Evolutionary conservation across 495 filamentous ascomycete species (phyloP), one percentile per base, ranked within the genome.

Genomic region (Niebla homalea): DNA sequence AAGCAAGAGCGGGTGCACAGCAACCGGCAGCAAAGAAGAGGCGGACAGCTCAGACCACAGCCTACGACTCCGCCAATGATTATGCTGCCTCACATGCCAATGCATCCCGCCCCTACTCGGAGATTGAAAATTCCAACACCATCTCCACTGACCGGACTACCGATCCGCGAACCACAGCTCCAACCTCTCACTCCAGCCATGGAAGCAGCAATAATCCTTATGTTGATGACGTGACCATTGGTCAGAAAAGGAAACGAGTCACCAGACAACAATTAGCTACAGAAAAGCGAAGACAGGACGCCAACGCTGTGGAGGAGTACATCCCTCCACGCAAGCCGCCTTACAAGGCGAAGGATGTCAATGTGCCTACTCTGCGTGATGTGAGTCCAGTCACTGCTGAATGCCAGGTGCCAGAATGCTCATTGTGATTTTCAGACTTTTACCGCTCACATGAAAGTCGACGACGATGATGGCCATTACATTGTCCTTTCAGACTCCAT

Each of bases 391-490:
- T 59, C 43, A 47, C 29, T 37, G 16, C 15, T 11, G 40, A 21
- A 19, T 20, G 21, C 10, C 32, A 25, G 5, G n/a, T 19, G 7
- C 14, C 4, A 12, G n/a, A 21, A 11, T 22, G 22, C 35, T 48
- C 36, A 23, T 40, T 32, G 56, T 63, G 52, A 67, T 12, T 45
- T 14, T 40, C 63, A 70, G 53, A 62, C 65, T 21, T 64, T 62
- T 40, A 60, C 64, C 36, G 70, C 67, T 26, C 65, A 71, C 43
- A 65, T 84, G 62, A 76, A 81, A 67, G 81, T 87, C 44, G 92
- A 98, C 57, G 92, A 97, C 53, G 89, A 96, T 41, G 92, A 98
- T 58, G 92, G 92, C 15, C 92, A 98, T 62, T 97, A 94, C 59
- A 85, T 95, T 57, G 88, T 98, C 14, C 77, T 80, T 3, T 82